A percentile compares a stretch with the other conserved stretches of the same genome.
phyloP scores from a whole-genome alignment of 768 basidiomycete genomes.

The Rhizopogon vinicolor region DNA sequence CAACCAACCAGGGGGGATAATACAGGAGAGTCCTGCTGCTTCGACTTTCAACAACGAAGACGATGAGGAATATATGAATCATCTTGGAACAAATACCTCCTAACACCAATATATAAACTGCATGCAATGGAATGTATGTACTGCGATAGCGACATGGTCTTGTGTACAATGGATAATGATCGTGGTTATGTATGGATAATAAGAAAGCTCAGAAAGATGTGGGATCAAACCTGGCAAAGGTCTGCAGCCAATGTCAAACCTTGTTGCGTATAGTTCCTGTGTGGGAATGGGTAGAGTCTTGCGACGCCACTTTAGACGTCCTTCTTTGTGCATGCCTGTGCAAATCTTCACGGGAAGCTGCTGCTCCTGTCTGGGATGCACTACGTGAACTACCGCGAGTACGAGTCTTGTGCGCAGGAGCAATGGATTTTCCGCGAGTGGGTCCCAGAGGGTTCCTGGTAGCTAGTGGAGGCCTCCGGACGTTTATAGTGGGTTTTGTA shows the following conservation, averaged over 20 bases:
- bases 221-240: not conserved
- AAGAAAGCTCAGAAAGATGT: not conserved
- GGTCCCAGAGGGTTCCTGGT: slow-evolving; percentile 3
- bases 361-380: not conserved
- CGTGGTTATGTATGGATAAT: not conserved
- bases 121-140: slow-evolving; percentile 2
- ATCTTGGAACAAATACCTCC: not conserved
- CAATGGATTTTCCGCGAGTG: slow-evolving; percentile 6
- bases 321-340: not conserved
- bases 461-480: slow-evolving; percentile 11
- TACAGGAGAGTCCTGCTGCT: not conserved
- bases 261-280: slow-evolving; percentile 12
- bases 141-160: slow-evolving; percentile 9
- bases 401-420: slow-evolving; percentile 7
- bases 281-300: not conserved
- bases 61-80: not conserved
- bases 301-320: not conserved
- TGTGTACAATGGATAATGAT: slow-evolving; percentile 19
- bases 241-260: slow-evolving; percentile 21
- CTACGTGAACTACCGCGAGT: not conserved
- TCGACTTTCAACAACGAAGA: not conserved
- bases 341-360: not conserved
- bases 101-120: not conserved
- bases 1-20: not conserved
- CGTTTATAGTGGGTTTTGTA: slow-evolving; percentile 7